Evolutionary conservation across 2,329 filamentous ascomycete genomes (phyloP), one percentile per base, ranked within the genome.

Genomic region (Ascochyta viciae-villosae): DNA sequence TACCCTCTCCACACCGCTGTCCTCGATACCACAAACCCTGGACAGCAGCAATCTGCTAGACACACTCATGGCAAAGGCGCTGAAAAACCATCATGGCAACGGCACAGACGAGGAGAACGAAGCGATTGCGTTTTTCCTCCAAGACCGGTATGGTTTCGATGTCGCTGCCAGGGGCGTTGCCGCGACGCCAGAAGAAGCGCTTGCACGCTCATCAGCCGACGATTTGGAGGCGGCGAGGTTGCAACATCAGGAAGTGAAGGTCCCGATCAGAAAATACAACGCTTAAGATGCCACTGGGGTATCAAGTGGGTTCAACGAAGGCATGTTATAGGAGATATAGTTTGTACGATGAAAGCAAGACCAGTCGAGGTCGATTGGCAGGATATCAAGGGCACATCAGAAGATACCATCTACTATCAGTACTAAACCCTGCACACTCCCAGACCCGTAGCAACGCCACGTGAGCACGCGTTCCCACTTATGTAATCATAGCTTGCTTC

Each of bases 11-110:
- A 51, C 49, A 24, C 42, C 29, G 19, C 42, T 31, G 31, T 50
- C 47, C 7, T 35, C 51, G 23, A 49, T 15, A 22, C 31, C 42
- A 5, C 60, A 61, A 23, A 33, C 55, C 29, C 50, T 65, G 5
- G 26, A 34, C 9, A 33, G 45, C 29, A 60, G 63, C 23, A 38
- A 52, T 9, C 44, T 68, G 6, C 46, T 69, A 4, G 50, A 66
- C 12, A 64, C 54, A 9, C 50, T 70, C 16, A 12, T 70, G 13
- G 61, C 60, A 16, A 65, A 65, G 24, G 66, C 67, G 29, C 53
- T 71, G 22, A 65, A 62, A 37, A 49, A 45, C 8, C 42, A 61
- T 16, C 59, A 68, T 31, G 63, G 60, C 4, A 63, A 60, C 6
- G 62, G 62, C 6, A 60, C 60, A 0, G 57, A 58, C 0, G 58